These are phyloP conservation scores for Colletotrichum eleusines DNA, from an alignment of 2,329 filamentous ascomycete genomes.

Conservation along the genomic window DNA sequence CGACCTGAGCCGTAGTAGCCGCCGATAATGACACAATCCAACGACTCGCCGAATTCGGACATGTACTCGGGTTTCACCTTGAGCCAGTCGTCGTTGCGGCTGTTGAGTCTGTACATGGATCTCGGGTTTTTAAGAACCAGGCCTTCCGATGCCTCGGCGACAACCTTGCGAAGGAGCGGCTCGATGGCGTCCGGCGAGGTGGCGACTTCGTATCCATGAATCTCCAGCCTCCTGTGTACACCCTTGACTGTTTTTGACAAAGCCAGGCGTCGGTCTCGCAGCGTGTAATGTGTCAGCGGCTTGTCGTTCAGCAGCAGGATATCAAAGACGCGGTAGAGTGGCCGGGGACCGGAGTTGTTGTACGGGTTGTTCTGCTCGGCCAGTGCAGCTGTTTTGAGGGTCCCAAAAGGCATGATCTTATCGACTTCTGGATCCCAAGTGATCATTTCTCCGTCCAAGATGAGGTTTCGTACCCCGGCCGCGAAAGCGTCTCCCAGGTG, in stretches of 20 bases:
- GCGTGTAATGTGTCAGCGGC: constrained; percentile 82
- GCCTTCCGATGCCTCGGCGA: constrained; percentile 89
- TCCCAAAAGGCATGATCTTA: constrained; percentile 89
- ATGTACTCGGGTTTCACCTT: constrained; percentile 99
- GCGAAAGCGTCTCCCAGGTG: constrained; percentile 84
- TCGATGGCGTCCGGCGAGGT: constrained; percentile 80
- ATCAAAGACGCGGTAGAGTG: constrained; percentile 89
- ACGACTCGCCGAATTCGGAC: constrained; percentile 92
- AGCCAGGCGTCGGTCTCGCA: constrained; percentile 83
- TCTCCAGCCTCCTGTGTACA: constrained; percentile 82
- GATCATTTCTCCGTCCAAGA: constrained; percentile 98
- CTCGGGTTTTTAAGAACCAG: constrained; percentile 93
- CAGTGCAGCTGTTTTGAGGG: constrained; percentile 90
- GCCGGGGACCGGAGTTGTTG: constrained; percentile 73
- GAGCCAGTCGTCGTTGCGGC: constrained; percentile 95
- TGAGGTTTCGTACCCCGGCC: constrained; percentile 82
- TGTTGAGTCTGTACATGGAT: constrained; percentile 87
- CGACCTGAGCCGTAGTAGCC: constrained; percentile 92
- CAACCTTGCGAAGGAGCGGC: constrained; percentile 80
- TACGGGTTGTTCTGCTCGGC: constrained; percentile 81
- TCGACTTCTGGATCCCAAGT: constrained; percentile 93
- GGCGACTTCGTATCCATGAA: constrained; percentile 79
- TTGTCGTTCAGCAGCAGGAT: constrained; percentile 89
- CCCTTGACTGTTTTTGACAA: constrained; percentile 77
- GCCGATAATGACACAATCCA: constrained; percentile 90